A percentile compares a stretch with the other conserved stretches of the same genome.
These are phyloP conservation scores for Amylocystis lapponica DNA, from an alignment of 768 basidiomycete genomes.

Conservation along the genomic window DNA sequence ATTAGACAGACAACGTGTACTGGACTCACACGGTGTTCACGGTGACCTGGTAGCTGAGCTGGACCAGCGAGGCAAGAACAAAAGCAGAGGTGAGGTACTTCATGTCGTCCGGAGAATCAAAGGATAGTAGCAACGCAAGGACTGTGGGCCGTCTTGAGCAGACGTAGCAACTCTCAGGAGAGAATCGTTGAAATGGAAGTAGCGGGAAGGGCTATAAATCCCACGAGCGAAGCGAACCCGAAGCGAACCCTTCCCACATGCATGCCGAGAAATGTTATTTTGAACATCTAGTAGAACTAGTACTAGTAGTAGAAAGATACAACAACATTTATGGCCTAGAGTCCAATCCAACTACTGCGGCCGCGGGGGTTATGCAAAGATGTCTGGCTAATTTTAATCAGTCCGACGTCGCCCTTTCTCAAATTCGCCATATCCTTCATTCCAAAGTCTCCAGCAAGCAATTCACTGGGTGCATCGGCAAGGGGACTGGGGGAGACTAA, in stretches of 20 bases:
- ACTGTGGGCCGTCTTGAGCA: neutral
- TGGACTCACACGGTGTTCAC: slow-evolving; percentile 64
- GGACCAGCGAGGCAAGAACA: too few species aligned
- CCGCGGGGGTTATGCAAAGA: slow-evolving; percentile 89
- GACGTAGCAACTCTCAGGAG: too few species aligned
- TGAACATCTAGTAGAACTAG: too few species aligned
- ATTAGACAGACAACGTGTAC: neutral
- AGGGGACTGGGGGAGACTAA: slow-evolving; percentile 54
- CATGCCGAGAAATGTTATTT: too few species aligned
- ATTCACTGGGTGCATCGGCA: slow-evolving; percentile 47
- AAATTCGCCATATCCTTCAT: slow-evolving; percentile 10
- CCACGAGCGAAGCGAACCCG: too few species aligned
- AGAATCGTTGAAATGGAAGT: too few species aligned
- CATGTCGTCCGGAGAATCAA: slow-evolving; percentile 22
- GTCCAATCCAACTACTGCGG: slow-evolving; percentile 89
- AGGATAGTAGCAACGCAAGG: neutral
- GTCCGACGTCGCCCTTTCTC: slow-evolving; percentile 27
- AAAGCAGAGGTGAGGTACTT: slow-evolving; percentile 27
- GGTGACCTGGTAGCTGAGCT: slow-evolving; percentile 37
- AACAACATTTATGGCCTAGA: too few species aligned
- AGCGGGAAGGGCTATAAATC: too few species aligned
- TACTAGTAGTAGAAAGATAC: too few species aligned
- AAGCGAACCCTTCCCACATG: too few species aligned
- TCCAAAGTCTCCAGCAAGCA: slow-evolving; percentile 10
- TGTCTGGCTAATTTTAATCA: slow-evolving; percentile 93